Evolutionary conservation across 1,284 basidiomycete species (phyloP).

Genomic region (Ganoderma sinense): DNA sequence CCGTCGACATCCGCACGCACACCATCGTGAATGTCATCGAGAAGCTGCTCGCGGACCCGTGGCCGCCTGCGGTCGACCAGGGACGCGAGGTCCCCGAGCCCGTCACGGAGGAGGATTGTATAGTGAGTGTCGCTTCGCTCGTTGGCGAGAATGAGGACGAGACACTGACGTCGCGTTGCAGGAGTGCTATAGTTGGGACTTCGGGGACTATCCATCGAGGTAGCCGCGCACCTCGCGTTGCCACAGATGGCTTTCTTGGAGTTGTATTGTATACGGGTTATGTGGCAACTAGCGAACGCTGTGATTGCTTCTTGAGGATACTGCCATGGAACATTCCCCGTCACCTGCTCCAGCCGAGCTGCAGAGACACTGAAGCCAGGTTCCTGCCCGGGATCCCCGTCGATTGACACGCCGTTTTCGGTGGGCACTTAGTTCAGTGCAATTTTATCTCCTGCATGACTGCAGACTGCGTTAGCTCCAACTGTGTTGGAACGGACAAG

Average conservation of each 20-base stretch:
- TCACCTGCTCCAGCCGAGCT: not conserved
- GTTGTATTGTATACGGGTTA: not conserved
- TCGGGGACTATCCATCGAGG: slow-evolving; percentile 53
- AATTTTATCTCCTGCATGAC: not conserved
- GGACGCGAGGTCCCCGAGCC: slow-evolving; percentile 70
- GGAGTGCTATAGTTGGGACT: slow-evolving; percentile 83
- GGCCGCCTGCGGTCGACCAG: slow-evolving; percentile 66
- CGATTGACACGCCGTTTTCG: not conserved
- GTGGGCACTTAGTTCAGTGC: not conserved
- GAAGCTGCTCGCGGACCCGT: slow-evolving; percentile 77
- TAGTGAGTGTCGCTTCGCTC: slow-evolving; percentile 52
- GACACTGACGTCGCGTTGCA: slow-evolving; percentile 35
- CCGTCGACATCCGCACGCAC: slow-evolving; percentile 84
- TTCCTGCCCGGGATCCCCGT: no score
- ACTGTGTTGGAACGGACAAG: not conserved
- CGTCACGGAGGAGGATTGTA: slow-evolving; percentile 61
- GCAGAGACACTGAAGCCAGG: not conserved
- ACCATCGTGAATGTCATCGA: slow-evolving; percentile 87
- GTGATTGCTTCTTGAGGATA: not conserved
- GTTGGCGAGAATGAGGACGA: not conserved
- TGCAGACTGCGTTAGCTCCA: not conserved
- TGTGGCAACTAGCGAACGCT: not conserved
- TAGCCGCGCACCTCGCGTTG: not conserved
- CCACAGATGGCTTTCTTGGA: not conserved
- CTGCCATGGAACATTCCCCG: not conserved